A percentile compares a stretch with the other conserved stretches of the same genome.
phyloP scores from a whole-genome alignment of 2,329 filamentous ascomycete genomes.

The Colletotrichum liriopes region DNA sequence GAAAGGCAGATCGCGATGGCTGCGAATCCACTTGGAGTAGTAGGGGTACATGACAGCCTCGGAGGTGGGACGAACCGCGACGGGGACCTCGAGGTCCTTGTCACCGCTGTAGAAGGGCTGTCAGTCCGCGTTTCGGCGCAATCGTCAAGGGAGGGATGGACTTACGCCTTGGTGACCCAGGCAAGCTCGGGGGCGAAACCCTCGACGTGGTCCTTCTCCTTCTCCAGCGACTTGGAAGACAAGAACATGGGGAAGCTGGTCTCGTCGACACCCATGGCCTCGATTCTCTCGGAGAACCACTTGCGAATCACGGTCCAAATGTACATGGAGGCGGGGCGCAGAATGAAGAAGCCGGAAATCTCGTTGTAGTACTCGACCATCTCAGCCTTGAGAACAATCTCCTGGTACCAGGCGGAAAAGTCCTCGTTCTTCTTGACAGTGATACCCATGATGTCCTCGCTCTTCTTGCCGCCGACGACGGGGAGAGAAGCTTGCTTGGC shows the following conservation, averaged over 20 bases:
- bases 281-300: slow-evolving; percentile 83
- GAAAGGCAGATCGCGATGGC: slow-evolving; percentile 93
- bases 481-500: slow-evolving; percentile 69
- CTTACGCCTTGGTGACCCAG: slow-evolving; percentile 88
- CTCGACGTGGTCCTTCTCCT: slow-evolving; percentile 96
- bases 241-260: slow-evolving; percentile 98
- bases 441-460: slow-evolving; percentile 86
- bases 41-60: slow-evolving; percentile 94
- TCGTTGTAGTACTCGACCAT: slow-evolving; percentile 97
- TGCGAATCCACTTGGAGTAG: slow-evolving; percentile 97
- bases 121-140: not conserved
- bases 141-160: slow-evolving; percentile 41
- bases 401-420: slow-evolving; percentile 96
- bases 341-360: slow-evolving; percentile 97
- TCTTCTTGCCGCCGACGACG: slow-evolving; percentile 70
- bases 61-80: slow-evolving; percentile 78
- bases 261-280: slow-evolving; percentile 93
- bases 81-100: slow-evolving; percentile 88
- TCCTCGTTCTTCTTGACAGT: slow-evolving; percentile 88
- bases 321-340: slow-evolving; percentile 80
- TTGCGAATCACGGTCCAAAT: slow-evolving; percentile 77
- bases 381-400: slow-evolving; percentile 96
- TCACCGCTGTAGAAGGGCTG: slow-evolving; percentile 75
- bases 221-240: slow-evolving; percentile 87
- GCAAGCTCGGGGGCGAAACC: slow-evolving; percentile 96